Conservation (phyloP, 164 flowering plant genomes). For the Cinnamomum chago region DNA sequence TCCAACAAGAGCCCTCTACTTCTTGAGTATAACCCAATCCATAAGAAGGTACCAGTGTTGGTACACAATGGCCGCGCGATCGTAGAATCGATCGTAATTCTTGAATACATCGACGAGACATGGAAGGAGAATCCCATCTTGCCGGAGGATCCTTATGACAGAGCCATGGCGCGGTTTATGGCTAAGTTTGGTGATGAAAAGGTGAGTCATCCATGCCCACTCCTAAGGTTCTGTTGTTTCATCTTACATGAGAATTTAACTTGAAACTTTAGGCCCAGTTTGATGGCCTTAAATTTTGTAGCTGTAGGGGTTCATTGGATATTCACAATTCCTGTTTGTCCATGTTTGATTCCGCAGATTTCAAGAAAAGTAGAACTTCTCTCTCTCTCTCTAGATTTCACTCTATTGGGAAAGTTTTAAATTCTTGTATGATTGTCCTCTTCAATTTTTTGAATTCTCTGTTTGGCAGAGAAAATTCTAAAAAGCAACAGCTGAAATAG, state of each 20-base stretch:
- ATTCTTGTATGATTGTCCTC: too few relatives aligned
- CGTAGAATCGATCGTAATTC: conserved; percentile 1
- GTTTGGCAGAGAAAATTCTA: too few relatives aligned
- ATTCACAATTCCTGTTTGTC: background rate
- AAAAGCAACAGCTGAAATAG: too few relatives aligned
- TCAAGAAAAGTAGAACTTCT: background rate
- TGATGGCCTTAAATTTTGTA: background rate
- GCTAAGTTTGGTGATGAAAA: conserved; percentile 8
- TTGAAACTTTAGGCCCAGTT: background rate
- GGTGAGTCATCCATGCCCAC: background rate
- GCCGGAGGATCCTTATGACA: conserved; percentile 5
- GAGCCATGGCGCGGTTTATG: conserved; percentile 3
- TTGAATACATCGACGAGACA: conserved; percentile 10
- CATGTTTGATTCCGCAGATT: background rate
- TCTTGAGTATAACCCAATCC: conserved; percentile 1
- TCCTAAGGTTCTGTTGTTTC: background rate
- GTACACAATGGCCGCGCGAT: conserved; percentile 4
- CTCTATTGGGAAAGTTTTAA: background rate
- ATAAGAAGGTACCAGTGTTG: conserved; percentile 8
- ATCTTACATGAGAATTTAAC: too few relatives aligned
- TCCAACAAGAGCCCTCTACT: conserved; percentile 3
- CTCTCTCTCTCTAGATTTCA: background rate
- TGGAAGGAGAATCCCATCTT: conserved; percentile 11
- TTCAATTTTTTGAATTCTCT: too few relatives aligned
- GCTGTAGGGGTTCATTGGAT: background rate